phyloP scores from a whole-genome alignment of 176 grass and related monocot species.

The Oryza rufipogon region DNA sequence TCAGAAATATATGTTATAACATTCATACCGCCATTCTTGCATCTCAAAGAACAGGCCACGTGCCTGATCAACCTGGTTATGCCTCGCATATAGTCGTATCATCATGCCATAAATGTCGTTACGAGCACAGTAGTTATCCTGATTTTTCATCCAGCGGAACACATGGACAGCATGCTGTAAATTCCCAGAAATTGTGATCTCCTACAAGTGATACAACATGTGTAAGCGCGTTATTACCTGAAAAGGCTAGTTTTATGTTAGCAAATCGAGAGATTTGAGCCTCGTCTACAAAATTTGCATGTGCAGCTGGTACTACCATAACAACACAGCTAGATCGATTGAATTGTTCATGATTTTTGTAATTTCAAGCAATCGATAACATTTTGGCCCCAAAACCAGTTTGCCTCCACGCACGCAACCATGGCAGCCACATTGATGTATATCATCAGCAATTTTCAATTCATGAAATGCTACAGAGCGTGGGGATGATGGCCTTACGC shows the following conservation, averaged over 20 bases:
- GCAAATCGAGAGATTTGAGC: slow-evolving; percentile 5
- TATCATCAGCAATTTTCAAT: not conserved
- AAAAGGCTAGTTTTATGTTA: not conserved
- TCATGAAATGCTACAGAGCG: slow-evolving; percentile 12
- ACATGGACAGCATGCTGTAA: slow-evolving; percentile 77
- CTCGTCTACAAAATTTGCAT: slow-evolving; percentile 20
- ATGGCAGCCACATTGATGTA: not conserved
- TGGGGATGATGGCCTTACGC: slow-evolving; percentile 33
- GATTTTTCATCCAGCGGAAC: slow-evolving; percentile 96
- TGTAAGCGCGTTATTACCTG: slow-evolving; percentile 24
- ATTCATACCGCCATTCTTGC: slow-evolving; percentile 83
- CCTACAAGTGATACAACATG: slow-evolving; percentile 55
- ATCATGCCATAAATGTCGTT: slow-evolving; percentile 87
- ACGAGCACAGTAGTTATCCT: slow-evolving; percentile 74
- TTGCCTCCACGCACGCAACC: not conserved
- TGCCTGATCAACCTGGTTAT: slow-evolving; percentile 82
- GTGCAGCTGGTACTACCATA: not conserved
- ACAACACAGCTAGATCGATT: slow-evolving; percentile 11
- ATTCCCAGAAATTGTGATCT: slow-evolving; percentile 69
- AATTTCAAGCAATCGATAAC: not conserved
- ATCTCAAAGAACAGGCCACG: slow-evolving; percentile 97
- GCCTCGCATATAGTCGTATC: slow-evolving; percentile 78
- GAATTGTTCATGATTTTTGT: not conserved
- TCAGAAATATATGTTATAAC: not conserved
- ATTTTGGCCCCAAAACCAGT: no score